Evolutionary conservation across 2,329 filamentous ascomycete species (phyloP).

Genomic region (Colletotrichum agaves): DNA sequence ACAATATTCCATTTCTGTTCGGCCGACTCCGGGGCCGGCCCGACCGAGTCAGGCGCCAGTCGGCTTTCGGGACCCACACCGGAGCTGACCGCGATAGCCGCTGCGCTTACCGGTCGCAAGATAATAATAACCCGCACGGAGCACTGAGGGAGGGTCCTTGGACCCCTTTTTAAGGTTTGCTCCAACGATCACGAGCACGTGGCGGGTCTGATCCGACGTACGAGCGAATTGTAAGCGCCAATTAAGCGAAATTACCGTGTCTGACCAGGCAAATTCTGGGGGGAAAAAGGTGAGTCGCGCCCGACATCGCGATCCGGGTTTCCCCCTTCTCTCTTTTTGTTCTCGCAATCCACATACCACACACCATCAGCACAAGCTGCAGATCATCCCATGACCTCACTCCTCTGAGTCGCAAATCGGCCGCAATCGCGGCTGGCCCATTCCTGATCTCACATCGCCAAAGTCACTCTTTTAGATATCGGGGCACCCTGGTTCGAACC

Average conservation of each 20-base stretch:
- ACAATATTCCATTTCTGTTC: no score
- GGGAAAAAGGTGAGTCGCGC: constrained; percentile 16
- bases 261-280: neutral
- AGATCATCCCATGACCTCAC: constrained; percentile 30
- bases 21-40: no score
- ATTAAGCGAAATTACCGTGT: constrained; percentile 29
- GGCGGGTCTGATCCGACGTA: constrained; percentile 19
- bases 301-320: constrained; percentile 8
- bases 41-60: neutral
- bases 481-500: neutral
- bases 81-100: neutral
- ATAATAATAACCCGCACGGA: neutral
- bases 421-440: constrained; percentile 34
- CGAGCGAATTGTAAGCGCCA: constrained; percentile 10
- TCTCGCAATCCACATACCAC: constrained; percentile 21
- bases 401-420: constrained; percentile 30
- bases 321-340: constrained; percentile 7
- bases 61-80: neutral
- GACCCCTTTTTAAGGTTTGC: constrained; percentile 24
- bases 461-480: constrained; percentile 21
- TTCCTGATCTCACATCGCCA: constrained; percentile 14
- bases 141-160: neutral
- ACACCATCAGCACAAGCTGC: constrained; percentile 18
- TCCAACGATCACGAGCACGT: constrained; percentile 12
- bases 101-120: no score